Base-by-base conservation (phyloP, 2,329 filamentous ascomycete genomes). In the Penicillium sp. region DNA sequence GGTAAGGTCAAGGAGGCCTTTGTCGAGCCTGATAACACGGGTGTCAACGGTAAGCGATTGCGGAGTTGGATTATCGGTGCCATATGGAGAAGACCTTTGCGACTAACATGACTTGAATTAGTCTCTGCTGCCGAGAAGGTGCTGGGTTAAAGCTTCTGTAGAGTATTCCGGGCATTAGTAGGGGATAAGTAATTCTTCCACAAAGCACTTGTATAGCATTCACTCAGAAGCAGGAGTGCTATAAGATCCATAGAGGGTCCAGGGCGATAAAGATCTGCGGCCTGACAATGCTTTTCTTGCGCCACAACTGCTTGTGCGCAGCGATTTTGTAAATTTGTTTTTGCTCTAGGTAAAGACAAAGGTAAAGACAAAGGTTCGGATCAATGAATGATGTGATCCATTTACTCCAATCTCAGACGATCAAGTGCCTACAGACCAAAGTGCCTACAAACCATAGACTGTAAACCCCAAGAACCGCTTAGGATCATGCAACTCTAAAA, bases 1-100 rank as follows among this genome's bases (percentile, higher is more conserved):
- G 93, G 94, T 66, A 92, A 91, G 78, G 90, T 97, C 68, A 89
- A 89, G 78, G 85, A 88, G 70, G 84, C 89, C 19, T 87, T 92
- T 69, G 86, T 96, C 54, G 94, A 97, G 83, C 89, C 92, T 11
- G 93, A 97, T 76, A 93, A 90, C 79, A 95, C 90, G 40, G 91
- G 92, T 36, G 84, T 92, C 50, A 82, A 89, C 65, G 89, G 91
- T 92, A 80, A 76, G 74, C 64, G 9, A 35, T 41, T 22, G 7
- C 16, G 16, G 2, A 33, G 7, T n/a, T 11, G 6, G 16, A 47
- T 19, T 35, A n/a, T 52, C 31, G 53, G 6, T 58, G 53, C 43
- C 24, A 24, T n/a, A 37, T 39, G 14, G 46, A 16, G 1, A 16
- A 54, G 51, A 50, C 54, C 18, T 3, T 47, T 18, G 18, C 22